Evolutionary conservation across 1,139 yeast genomes (phyloP).

Genomic region (Eremothecium sinecaudum): DNA sequence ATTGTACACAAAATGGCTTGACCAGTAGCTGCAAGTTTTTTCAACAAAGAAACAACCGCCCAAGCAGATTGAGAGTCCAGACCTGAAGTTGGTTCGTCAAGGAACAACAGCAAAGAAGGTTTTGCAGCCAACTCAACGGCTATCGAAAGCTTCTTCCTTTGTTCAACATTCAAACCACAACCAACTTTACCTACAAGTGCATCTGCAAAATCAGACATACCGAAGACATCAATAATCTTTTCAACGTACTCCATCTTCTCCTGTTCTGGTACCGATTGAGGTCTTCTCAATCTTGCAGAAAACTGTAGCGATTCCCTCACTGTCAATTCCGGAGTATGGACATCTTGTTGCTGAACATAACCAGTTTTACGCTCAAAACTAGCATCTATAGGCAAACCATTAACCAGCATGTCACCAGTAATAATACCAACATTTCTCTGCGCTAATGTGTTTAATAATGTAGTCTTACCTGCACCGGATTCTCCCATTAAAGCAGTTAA

Average conservation of each 20-base stretch:
- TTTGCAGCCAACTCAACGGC: constrained; percentile 48
- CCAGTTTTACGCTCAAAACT: constrained; percentile 51
- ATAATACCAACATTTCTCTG: constrained; percentile 45
- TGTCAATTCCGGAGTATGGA: constrained; percentile 44
- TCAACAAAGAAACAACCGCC: constrained; percentile 41
- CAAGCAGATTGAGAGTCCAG: constrained; percentile 48
- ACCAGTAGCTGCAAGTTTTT: constrained; percentile 40
- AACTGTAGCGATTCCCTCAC: constrained; percentile 48
- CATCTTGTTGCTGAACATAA: constrained; percentile 54
- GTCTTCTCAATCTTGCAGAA: constrained; percentile 47
- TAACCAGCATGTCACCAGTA: constrained; percentile 50
- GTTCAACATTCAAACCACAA: constrained; percentile 51
- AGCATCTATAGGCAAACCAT: constrained; percentile 41
- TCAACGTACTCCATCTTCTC: constrained; percentile 46
- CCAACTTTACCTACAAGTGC: constrained; percentile 49
- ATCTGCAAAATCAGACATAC: constrained; percentile 46
- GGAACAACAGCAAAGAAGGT: constrained; percentile 43
- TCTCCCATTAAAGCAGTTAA: constrained; percentile 61
- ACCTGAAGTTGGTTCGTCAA: constrained; percentile 49
- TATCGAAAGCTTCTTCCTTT: constrained; percentile 51
- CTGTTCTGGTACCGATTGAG: constrained; percentile 38
- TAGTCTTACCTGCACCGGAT: constrained; percentile 67
- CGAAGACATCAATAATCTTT: constrained; percentile 40
- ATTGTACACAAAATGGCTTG: constrained; percentile 50
- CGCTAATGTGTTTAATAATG: constrained; percentile 50